Percentiles rank a stretch among this genome's conserved stretches.
phyloP scores from a whole-genome alignment of 2,329 filamentous ascomycete genomes.

The Raffaelea ambrosiae region DNA sequence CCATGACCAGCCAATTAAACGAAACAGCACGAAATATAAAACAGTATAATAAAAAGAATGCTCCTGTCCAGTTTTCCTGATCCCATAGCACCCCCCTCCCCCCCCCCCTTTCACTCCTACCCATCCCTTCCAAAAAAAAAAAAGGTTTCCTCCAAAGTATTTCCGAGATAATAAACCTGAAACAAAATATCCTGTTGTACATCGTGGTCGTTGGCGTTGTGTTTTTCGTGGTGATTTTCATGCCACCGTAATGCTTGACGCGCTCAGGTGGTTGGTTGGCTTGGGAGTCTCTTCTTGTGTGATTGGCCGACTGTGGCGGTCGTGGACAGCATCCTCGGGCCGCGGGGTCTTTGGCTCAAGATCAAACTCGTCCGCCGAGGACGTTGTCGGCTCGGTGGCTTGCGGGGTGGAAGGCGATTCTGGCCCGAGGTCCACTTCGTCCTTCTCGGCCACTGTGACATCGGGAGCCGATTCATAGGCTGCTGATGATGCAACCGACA shows the following conservation, averaged over 20 bases:
- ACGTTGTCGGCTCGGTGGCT: slow-evolving; percentile 5
- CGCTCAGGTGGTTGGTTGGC: background rate
- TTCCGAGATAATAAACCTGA: background rate
- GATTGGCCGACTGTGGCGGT: background rate
- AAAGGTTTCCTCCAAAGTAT: background rate
- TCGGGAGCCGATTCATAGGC: slow-evolving; percentile 6
- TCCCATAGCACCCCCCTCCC: background rate
- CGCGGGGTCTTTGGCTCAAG: slow-evolving; percentile 12
- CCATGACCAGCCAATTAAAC: background rate
- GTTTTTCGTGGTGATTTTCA: background rate
- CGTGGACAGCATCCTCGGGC: slow-evolving; percentile 5
- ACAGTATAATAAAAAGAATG: background rate
- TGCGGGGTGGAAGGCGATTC: background rate
- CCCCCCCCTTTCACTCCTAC: background rate
- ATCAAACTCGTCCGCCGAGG: slow-evolving; percentile 12
- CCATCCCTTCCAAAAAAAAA: background rate
- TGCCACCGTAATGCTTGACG: slow-evolving; percentile 7
- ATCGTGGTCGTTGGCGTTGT: background rate
- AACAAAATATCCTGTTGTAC: background rate
- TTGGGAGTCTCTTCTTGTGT: background rate
- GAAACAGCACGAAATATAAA: background rate
- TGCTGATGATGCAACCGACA: background rate
- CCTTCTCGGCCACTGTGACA: slow-evolving; percentile 1
- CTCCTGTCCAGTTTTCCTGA: background rate
- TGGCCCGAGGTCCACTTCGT: background rate